phyloP scores from a whole-genome alignment of 352 stramenopile species.

The Thalassiosira exigua region DNA sequence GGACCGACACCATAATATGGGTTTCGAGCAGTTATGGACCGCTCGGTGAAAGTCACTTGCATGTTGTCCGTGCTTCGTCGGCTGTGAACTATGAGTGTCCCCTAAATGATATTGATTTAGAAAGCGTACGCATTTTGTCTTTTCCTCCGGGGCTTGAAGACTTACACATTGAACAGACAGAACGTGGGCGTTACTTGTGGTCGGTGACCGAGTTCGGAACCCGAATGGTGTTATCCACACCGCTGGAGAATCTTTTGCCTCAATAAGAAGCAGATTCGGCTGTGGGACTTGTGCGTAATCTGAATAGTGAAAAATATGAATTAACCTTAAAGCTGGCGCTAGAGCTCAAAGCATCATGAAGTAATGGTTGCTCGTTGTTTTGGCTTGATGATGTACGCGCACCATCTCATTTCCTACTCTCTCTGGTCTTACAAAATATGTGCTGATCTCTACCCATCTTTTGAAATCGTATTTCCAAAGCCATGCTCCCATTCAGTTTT shows the following conservation, averaged over 20 bases:
- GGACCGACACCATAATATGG: conserved; percentile 24
- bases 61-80: conserved; percentile 18
- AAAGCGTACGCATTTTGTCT: conserved; percentile 13
- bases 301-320: too few species aligned
- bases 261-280: too few species aligned
- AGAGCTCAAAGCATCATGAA: too few species aligned
- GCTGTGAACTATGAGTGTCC: conserved; percentile 21
- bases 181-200: conserved; percentile 35
- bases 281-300: too few species aligned
- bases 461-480: too few species aligned
- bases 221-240: conserved; percentile 38
- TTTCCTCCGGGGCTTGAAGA: conserved; percentile 48
- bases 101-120: background rate
- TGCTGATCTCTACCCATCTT: too few species aligned
- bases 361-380: too few species aligned
- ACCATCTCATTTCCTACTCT: too few species aligned
- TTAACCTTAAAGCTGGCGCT: too few species aligned
- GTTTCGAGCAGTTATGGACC: conserved; percentile 46
- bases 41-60: conserved; percentile 39
- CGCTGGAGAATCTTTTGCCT: conserved; percentile 20
- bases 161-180: conserved; percentile 35
- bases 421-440: too few species aligned
- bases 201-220: conserved; percentile 41
- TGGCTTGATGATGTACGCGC: too few species aligned
- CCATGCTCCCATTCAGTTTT: too few species aligned